phyloP scores from a whole-genome alignment of 768 basidiomycete species.

The Lentinula detonsa region DNA sequence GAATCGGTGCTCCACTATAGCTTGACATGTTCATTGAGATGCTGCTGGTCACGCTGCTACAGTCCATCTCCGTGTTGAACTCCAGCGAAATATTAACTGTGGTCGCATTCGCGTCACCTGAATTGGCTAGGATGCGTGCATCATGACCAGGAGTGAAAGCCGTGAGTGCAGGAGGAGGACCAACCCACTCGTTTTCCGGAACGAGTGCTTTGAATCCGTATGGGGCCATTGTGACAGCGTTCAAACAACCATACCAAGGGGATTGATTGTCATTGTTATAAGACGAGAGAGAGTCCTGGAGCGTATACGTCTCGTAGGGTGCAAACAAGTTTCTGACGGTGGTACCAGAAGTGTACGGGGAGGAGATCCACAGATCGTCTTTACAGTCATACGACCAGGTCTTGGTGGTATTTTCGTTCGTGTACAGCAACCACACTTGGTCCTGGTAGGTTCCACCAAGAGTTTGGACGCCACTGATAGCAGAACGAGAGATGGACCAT shows the following conservation, averaged over 20 bases:
- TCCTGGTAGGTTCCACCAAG: slow-evolving; percentile 56
- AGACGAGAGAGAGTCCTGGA: slow-evolving; percentile 59
- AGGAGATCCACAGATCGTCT: slow-evolving; percentile 64
- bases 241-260: slow-evolving; percentile 76
- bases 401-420: slow-evolving; percentile 75
- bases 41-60: slow-evolving; percentile 59
- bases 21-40: slow-evolving; percentile 67
- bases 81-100: slow-evolving; percentile 80
- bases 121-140: slow-evolving; percentile 52
- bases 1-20: slow-evolving; percentile 49
- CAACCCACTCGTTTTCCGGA: slow-evolving; percentile 57
- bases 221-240: slow-evolving; percentile 55
- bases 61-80: slow-evolving; percentile 76
- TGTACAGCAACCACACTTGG: slow-evolving; percentile 76
- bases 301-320: slow-evolving; percentile 74
- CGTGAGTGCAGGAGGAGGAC: slow-evolving; percentile 71
- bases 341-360: slow-evolving; percentile 63
- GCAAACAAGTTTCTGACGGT: slow-evolving; percentile 72
- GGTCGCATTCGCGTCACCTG: slow-evolving; percentile 52
- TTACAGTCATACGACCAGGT: slow-evolving; percentile 63
- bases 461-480: slow-evolving; percentile 67
- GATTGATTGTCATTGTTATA: slow-evolving; percentile 59
- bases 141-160: slow-evolving; percentile 87
- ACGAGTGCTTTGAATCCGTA: slow-evolving; percentile 84
- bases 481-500: slow-evolving; percentile 77